Conservation (phyloP, 208 protist species). For the Leishmania guyanensis region DNA sequence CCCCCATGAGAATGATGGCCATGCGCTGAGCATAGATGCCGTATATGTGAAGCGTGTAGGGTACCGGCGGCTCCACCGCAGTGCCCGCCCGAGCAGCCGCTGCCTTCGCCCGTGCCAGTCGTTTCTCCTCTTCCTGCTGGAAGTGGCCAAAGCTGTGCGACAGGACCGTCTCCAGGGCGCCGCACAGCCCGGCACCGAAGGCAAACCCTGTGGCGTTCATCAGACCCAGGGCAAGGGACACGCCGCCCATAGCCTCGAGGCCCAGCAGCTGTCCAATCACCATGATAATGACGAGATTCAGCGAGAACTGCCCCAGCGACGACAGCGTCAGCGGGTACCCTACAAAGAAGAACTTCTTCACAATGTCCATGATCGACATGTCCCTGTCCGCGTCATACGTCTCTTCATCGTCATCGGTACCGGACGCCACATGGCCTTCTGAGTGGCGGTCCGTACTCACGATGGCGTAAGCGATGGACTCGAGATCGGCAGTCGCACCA, state of each 20-base stretch:
- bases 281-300: constrained; percentile 70
- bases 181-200: constrained; percentile 82
- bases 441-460: constrained; percentile 18
- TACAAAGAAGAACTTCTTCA: constrained; percentile 66
- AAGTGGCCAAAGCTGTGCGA: constrained; percentile 79
- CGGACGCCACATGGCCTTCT: constrained; percentile 7
- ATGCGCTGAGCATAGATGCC: constrained; percentile 86
- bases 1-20: constrained; percentile 69
- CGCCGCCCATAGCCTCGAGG: constrained; percentile 69
- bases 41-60: constrained; percentile 70
- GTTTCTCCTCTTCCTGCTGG: constrained; percentile 36
- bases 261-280: constrained; percentile 65
- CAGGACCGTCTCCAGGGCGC: constrained; percentile 83
- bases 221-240: constrained; percentile 70
- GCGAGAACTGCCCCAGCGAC: constrained; percentile 76
- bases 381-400: constrained; percentile 39
- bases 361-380: constrained; percentile 33
- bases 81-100: constrained; percentile 16
- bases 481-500: constrained; percentile 24
- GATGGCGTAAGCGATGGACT: constrained; percentile 35
- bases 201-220: constrained; percentile 89
- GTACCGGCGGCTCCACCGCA: constrained; percentile 1
- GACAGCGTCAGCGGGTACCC: constrained; percentile 76
- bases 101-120: constrained; percentile 16
- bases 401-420: too few species aligned